These are phyloP conservation scores for Dianthus caryophyllus DNA, from an alignment of 148 eudicot species.

Conservation along the genomic window DNA sequence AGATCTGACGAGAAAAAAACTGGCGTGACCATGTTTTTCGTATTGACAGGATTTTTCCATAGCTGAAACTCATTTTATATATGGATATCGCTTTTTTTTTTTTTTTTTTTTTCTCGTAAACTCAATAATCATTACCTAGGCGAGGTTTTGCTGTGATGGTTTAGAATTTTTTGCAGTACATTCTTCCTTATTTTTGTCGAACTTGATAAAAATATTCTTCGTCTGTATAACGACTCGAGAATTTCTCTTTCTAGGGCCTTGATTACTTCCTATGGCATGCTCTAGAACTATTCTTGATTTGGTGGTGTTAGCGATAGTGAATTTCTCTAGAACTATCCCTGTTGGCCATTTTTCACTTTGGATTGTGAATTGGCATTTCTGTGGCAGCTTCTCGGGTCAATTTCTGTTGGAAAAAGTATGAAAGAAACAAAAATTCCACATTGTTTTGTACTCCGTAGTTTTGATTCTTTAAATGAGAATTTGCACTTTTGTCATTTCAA, in stretches of 20 bases:
- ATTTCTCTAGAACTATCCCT: slow-evolving; percentile 7
- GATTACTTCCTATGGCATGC: slow-evolving; percentile 44
- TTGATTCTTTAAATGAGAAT: not conserved
- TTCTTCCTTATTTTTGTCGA: slow-evolving; percentile 12
- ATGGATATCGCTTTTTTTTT: too few species aligned
- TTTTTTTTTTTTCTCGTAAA: not conserved
- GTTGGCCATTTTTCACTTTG: slow-evolving; percentile 37
- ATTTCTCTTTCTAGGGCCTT: slow-evolving; percentile 55
- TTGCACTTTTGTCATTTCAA: not conserved
- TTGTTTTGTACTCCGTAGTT: not conserved
- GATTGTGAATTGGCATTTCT: slow-evolving; percentile 36
- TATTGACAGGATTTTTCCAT: too few species aligned
- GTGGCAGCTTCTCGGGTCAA: slow-evolving; percentile 26
- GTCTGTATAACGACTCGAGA: slow-evolving; percentile 23
- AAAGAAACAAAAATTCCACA: slow-evolving; percentile 4
- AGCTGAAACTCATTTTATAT: too few species aligned
- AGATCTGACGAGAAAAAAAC: too few species aligned
- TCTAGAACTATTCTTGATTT: slow-evolving; percentile 34
- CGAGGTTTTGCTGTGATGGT: not conserved
- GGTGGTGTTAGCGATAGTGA: slow-evolving; percentile 22
- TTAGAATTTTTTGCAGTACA: not conserved
- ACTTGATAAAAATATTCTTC: not conserved
- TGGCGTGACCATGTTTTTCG: too few species aligned
- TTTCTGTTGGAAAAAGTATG: slow-evolving; percentile 1
- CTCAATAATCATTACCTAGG: too few species aligned